These are phyloP conservation scores for Malus hybrid DNA, from an alignment of 331 rosid species.

Conservation along the genomic window DNA sequence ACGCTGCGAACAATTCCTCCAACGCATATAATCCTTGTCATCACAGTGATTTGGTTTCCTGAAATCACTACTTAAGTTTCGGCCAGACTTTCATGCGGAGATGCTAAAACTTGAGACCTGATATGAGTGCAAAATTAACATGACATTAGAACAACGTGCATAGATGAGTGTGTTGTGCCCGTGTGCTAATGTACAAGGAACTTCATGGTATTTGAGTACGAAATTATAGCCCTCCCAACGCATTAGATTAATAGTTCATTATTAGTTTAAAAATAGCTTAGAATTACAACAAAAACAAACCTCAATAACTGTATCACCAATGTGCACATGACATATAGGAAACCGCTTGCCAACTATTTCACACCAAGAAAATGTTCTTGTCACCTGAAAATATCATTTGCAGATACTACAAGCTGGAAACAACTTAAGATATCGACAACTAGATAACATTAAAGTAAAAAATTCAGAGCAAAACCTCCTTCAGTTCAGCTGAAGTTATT, in stretches of 20 bases:
- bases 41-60: constrained; percentile 42
- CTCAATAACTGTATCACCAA: constrained; percentile 65
- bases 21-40: constrained; percentile 64
- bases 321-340: constrained; percentile 87
- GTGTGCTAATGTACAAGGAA: background rate
- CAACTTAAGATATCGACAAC: background rate
- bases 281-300: constrained; percentile 27
- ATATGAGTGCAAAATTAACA: background rate
- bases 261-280: background rate
- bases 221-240: background rate
- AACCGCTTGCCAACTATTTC: constrained; percentile 76
- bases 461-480: constrained; percentile 48
- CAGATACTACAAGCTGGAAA: background rate
- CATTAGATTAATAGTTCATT: background rate
- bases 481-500: constrained; percentile 72
- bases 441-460: constrained; percentile 7
- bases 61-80: constrained; percentile 12
- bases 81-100: constrained; percentile 15
- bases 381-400: constrained; percentile 41
- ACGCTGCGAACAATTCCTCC: constrained; percentile 73
- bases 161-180: background rate
- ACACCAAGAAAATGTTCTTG: constrained; percentile 74
- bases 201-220: background rate
- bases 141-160: background rate
- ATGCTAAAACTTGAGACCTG: constrained; percentile 93